A percentile compares a stretch with the other conserved stretches of the same genome.
Evolutionary conservation across 1,139 yeast genomes (phyloP).

Genomic region (Groenewaldozyma auringiensis): DNA sequence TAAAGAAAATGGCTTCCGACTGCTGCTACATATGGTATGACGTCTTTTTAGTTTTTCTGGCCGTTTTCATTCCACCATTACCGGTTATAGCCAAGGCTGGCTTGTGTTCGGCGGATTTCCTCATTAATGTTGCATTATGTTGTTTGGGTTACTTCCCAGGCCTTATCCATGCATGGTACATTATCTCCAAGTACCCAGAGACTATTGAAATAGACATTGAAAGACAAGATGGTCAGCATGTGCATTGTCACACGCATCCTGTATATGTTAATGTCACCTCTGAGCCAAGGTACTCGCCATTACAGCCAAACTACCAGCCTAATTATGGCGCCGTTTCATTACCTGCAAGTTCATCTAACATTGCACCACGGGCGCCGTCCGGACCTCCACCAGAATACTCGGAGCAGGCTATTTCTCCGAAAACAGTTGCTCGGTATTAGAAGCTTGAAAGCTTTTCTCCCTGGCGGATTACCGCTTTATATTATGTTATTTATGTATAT

Average conservation of each 20-base stretch:
- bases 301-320: slow-evolving; percentile 1
- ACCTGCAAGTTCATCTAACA: background rate
- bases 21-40: slow-evolving; percentile 34
- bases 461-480: too few species aligned
- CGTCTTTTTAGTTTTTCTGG: slow-evolving; percentile 69
- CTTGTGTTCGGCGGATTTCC: slow-evolving; percentile 55
- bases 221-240: slow-evolving; percentile 14
- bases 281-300: slow-evolving; percentile 3
- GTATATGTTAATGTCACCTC: slow-evolving; percentile 14
- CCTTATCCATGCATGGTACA: slow-evolving; percentile 38
- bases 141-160: slow-evolving; percentile 80
- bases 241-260: slow-evolving; percentile 14
- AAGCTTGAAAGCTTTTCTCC: too few species aligned
- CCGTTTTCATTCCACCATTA: slow-evolving; percentile 76
- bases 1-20: too few species aligned
- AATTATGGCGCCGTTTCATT: background rate
- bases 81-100: slow-evolving; percentile 79
- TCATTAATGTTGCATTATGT: slow-evolving; percentile 69
- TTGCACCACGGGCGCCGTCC: background rate
- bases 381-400: slow-evolving; percentile 3
- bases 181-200: slow-evolving; percentile 37
- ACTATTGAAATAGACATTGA: slow-evolving; percentile 20
- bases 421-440: background rate
- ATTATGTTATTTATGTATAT: background rate
- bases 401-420: background rate